Evolutionary conservation across 225 moss, liverwort and hornwort species (phyloP).

Genomic region (Straminergon stramineum): DNA sequence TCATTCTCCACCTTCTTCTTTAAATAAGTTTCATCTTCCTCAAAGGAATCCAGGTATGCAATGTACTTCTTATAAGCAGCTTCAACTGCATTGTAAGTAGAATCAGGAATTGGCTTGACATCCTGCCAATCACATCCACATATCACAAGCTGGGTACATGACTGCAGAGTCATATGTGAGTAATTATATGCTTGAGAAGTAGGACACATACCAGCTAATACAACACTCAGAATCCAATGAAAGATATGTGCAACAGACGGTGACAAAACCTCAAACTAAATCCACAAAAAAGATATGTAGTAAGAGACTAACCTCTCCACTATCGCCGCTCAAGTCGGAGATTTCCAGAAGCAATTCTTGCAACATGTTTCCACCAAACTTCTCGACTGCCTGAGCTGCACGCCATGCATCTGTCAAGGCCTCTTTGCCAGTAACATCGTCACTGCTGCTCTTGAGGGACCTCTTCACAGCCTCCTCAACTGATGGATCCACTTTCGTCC

Average conservation of each 20-base stretch:
- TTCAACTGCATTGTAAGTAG: slow-evolving; percentile 60
- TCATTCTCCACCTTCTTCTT: slow-evolving; percentile 93
- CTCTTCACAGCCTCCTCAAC: slow-evolving; percentile 18
- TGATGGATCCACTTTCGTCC: slow-evolving; percentile 31
- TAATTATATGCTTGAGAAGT: background rate
- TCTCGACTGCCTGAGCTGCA: slow-evolving; percentile 52
- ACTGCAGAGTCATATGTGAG: background rate
- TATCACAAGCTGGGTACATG: background rate
- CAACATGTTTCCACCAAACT: slow-evolving; percentile 41
- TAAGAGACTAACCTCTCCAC: slow-evolving; percentile 32
- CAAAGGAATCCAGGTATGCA: slow-evolving; percentile 61
- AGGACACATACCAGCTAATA: background rate
- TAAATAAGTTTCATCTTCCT: slow-evolving; percentile 58
- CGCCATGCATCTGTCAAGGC: slow-evolving; percentile 41
- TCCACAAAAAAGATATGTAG: background rate
- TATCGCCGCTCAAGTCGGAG: slow-evolving; percentile 34
- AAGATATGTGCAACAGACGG: background rate
- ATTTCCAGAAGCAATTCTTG: slow-evolving; percentile 38
- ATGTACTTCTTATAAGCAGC: slow-evolving; percentile 59
- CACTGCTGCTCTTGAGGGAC: slow-evolving; percentile 22
- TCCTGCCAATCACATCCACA: slow-evolving; percentile 20
- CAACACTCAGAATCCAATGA: background rate
- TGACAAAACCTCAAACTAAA: background rate
- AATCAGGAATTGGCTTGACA: slow-evolving; percentile 38
- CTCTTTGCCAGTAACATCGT: slow-evolving; percentile 34